These are phyloP conservation scores for Hippophae rhamnoides DNA, from an alignment of 306 rosid species.

Conservation along the genomic window DNA sequence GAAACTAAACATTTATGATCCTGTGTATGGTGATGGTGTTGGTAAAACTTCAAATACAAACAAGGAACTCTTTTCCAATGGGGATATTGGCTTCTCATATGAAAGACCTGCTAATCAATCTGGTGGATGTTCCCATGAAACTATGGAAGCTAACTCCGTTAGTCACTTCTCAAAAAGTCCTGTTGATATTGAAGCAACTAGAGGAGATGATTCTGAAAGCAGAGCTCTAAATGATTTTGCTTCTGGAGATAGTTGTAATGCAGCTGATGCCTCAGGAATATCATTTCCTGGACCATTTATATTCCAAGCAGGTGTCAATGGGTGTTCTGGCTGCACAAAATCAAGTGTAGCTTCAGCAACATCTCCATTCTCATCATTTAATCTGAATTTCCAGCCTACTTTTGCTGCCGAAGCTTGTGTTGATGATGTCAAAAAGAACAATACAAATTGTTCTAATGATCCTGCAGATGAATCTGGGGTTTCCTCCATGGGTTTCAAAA, in stretches of 20 bases:
- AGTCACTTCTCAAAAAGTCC: slow-evolving; percentile 16
- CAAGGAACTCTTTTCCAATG: slow-evolving; percentile 19
- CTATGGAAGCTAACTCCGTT: slow-evolving; percentile 20
- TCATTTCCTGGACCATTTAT: slow-evolving; percentile 30
- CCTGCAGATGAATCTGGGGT: slow-evolving; percentile 29
- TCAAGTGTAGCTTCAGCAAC: slow-evolving; percentile 27
- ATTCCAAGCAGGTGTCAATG: slow-evolving; percentile 20
- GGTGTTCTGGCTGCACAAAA: slow-evolving; percentile 20
- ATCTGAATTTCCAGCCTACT: slow-evolving; percentile 21
- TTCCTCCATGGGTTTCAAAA: slow-evolving; percentile 36
- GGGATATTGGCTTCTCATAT: slow-evolving; percentile 20
- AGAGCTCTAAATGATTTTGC: slow-evolving; percentile 13
- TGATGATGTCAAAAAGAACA: slow-evolving; percentile 19
- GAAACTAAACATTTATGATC: slow-evolving; percentile 48
- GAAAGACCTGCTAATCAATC: slow-evolving; percentile 25
- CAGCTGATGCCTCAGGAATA: slow-evolving; percentile 19
- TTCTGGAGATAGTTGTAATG: slow-evolving; percentile 25
- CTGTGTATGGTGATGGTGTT: slow-evolving; percentile 21
- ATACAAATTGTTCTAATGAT: slow-evolving; percentile 18
- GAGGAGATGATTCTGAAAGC: slow-evolving; percentile 22
- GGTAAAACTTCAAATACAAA: slow-evolving; percentile 10
- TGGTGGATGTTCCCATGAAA: slow-evolving; percentile 15
- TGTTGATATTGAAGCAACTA: slow-evolving; percentile 20
- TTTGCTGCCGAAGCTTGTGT: slow-evolving; percentile 21
- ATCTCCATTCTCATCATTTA: slow-evolving; percentile 31